Evolutionary conservation across 768 basidiomycete species (phyloP).

Genomic region (Hortiboletus flavorubellus): DNA sequence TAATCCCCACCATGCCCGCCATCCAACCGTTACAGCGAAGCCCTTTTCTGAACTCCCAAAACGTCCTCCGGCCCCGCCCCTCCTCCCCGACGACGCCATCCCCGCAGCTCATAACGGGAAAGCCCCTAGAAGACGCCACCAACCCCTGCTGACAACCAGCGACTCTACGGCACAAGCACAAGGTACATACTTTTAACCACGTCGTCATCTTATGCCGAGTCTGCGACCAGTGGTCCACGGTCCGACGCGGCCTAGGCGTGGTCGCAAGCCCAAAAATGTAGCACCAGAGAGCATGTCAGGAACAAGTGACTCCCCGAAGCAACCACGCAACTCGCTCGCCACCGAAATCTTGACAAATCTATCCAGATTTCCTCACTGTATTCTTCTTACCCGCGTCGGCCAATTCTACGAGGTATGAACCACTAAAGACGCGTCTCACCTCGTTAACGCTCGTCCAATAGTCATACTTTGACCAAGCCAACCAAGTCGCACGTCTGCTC

Average conservation of each 20-base stretch:
- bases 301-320: slow-evolving; percentile 9
- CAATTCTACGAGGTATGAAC: slow-evolving; percentile 86
- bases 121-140: background rate
- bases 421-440: background rate
- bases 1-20: background rate
- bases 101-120: background rate
- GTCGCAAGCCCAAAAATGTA: slow-evolving; percentile 13
- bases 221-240: background rate
- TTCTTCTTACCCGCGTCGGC: slow-evolving; percentile 88
- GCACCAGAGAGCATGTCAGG: background rate
- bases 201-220: background rate
- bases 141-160: background rate
- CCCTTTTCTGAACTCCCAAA: slow-evolving; percentile 58
- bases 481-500: slow-evolving; percentile 69
- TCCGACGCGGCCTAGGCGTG: slow-evolving; percentile 11
- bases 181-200: background rate
- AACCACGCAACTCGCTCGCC: slow-evolving; percentile 54
- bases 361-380: slow-evolving; percentile 77
- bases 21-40: slow-evolving; percentile 43
- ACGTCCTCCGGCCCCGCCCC: slow-evolving; percentile 15
- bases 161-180: slow-evolving; percentile 2
- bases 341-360: slow-evolving; percentile 70
- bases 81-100: background rate
- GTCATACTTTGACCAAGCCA: slow-evolving; percentile 95
- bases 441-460: slow-evolving; percentile 30